Evolutionary conservation across 257 asterid genomes (phyloP).

Genomic region (Gentiana straminea): DNA sequence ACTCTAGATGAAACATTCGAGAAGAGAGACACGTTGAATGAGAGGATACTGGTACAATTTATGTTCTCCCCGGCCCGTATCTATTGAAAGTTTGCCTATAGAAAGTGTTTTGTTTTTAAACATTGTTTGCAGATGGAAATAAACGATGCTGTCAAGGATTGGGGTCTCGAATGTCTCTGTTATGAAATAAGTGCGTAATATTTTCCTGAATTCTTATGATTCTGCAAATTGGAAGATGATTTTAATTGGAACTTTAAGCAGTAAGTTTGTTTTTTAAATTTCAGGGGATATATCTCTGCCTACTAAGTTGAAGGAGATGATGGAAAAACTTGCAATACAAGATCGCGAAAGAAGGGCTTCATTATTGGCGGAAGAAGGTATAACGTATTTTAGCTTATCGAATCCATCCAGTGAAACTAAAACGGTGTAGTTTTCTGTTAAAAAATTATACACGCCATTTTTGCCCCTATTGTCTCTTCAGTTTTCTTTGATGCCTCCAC

Average conservation of each 20-base stretch:
- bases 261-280: not conserved
- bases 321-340: slow-evolving; percentile 99
- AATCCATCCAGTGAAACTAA: not conserved
- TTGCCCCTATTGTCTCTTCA: too few relatives aligned
- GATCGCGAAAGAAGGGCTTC: slow-evolving; percentile 93
- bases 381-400: slow-evolving; percentile 1
- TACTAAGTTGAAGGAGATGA: slow-evolving; percentile 70
- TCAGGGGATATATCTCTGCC: slow-evolving; percentile 94
- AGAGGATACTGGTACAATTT: slow-evolving; percentile 69
- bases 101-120: not conserved
- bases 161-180: slow-evolving; percentile 92
- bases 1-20: slow-evolving; percentile 93
- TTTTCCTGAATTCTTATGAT: not conserved
- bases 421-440: too few relatives aligned
- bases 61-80: not conserved
- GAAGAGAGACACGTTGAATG: slow-evolving; percentile 82
- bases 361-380: slow-evolving; percentile 87
- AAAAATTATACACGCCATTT: too few relatives aligned
- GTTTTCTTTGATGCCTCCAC: too few relatives aligned
- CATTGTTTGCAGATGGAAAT: slow-evolving; percentile 42
- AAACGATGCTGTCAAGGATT: slow-evolving; percentile 74
- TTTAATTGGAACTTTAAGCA: not conserved
- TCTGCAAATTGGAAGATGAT: too few relatives aligned
- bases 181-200: slow-evolving; percentile 86
- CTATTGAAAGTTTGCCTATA: too few relatives aligned